Evolutionary conservation across 805 yeast species (phyloP).

Genomic region (Maudiozyma serrabonitensis): DNA sequence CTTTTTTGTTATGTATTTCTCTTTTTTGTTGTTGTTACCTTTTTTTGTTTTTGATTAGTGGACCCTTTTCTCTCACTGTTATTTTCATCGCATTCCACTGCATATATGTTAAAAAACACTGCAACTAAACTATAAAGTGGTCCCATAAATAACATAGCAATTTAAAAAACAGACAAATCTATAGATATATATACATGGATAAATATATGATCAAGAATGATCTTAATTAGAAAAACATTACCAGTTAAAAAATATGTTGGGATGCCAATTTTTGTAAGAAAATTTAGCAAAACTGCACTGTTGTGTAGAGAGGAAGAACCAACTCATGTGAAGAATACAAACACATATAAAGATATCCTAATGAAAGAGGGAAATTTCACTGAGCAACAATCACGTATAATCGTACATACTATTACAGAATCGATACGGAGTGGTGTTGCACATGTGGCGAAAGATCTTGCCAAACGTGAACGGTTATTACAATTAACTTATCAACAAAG

Average conservation of each 20-base stretch:
- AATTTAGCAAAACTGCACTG: slow-evolving; percentile 4
- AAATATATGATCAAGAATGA: too few relatives aligned
- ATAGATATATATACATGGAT: too few relatives aligned
- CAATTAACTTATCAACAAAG: slow-evolving; percentile 89
- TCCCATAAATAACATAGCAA: too few relatives aligned
- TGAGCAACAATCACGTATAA: slow-evolving; percentile 67
- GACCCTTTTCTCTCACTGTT: too few relatives aligned
- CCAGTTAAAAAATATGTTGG: not conserved
- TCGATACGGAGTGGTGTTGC: slow-evolving; percentile 76
- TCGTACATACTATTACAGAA: slow-evolving; percentile 59
- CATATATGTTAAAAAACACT: too few relatives aligned
- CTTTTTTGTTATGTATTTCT: not conserved
- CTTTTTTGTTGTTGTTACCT: too few relatives aligned
- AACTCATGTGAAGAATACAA: slow-evolving; percentile 57
- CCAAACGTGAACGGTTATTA: slow-evolving; percentile 74
- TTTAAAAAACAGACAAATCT: too few relatives aligned
- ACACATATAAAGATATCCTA: slow-evolving; percentile 56
- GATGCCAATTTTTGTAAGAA: not conserved
- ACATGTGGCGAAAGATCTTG: slow-evolving; percentile 64
- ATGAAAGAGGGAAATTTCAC: slow-evolving; percentile 58
- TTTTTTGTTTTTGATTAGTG: too few relatives aligned
- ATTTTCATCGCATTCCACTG: too few relatives aligned
- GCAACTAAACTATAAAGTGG: too few relatives aligned
- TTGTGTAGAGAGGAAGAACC: slow-evolving; percentile 14
- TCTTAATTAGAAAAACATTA: not conserved